Percentiles rank a stretch among this genome's conserved stretches.
These are phyloP conservation scores for Debaryomyces castellii DNA, from an alignment of 805 yeast genomes.

Conservation along the genomic window DNA sequence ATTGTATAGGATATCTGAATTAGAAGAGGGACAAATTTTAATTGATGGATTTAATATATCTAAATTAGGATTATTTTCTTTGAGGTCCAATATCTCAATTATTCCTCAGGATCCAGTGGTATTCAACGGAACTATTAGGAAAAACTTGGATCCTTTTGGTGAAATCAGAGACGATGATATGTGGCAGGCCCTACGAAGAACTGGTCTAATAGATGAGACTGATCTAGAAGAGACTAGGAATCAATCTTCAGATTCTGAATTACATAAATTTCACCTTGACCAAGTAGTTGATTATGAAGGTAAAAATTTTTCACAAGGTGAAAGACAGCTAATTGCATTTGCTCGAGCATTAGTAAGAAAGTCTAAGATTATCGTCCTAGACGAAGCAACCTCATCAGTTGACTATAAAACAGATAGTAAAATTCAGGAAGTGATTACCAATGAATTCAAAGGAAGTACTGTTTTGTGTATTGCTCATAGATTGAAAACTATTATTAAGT, in stretches of 20 bases:
- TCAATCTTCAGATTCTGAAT: slow-evolving; percentile 9
- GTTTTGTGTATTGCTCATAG: slow-evolving; percentile 41
- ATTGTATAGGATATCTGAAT: slow-evolving; percentile 52
- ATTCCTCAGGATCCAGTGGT: slow-evolving; percentile 69
- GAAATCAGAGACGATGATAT: slow-evolving; percentile 45
- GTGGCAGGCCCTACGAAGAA: slow-evolving; percentile 54
- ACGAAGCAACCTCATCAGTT: slow-evolving; percentile 41
- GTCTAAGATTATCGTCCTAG: slow-evolving; percentile 35
- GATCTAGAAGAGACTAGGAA: slow-evolving; percentile 20
- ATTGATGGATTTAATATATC: slow-evolving; percentile 58
- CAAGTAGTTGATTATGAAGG: slow-evolving; percentile 38
- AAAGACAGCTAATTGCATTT: slow-evolving; percentile 36
- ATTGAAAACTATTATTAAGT: slow-evolving; percentile 34
- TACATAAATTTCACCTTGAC: slow-evolving; percentile 38
- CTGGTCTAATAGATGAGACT: slow-evolving; percentile 45
- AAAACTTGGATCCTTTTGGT: slow-evolving; percentile 59
- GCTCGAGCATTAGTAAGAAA: slow-evolving; percentile 39
- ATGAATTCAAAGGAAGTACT: slow-evolving; percentile 32
- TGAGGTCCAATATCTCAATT: slow-evolving; percentile 55
- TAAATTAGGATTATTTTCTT: slow-evolving; percentile 46
- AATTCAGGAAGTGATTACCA: slow-evolving; percentile 31
- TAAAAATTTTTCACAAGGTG: slow-evolving; percentile 37
- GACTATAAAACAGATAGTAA: slow-evolving; percentile 39
- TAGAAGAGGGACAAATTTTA: slow-evolving; percentile 42
- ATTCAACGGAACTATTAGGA: slow-evolving; percentile 53